Evolutionary conservation across 2,329 filamentous ascomycete genomes (phyloP), one percentile per base, ranked within the genome.

Genomic region (Colletotrichum sp.): DNA sequence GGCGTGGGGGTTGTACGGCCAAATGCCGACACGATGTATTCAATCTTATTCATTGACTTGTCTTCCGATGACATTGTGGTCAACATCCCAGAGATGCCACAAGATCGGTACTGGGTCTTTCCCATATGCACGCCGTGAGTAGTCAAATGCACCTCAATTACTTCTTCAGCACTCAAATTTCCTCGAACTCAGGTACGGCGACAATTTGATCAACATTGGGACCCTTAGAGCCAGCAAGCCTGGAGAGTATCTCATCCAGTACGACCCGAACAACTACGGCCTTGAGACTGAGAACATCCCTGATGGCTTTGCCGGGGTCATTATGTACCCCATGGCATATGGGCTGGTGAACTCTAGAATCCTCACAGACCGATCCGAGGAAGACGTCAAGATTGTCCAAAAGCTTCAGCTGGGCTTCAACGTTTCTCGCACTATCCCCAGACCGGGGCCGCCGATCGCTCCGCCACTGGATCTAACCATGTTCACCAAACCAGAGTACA

Each of bases 121-220:
- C 44, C 44, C 11, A 7, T 49, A n/a, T 49, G 44, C 44, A 49
- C 44, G 11, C 44, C 44, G 44, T 49, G 8, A 49, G 44, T 49
- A 22, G 1, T 13, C 0, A 13, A 2, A 22, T 13, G 2, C 44
- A 7, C 44, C 3, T 49, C 44, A 3, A 49, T 13, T 13, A 1
- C 44, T 49, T 12, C 9, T 8, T 13, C 11, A 3, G 11, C 1
- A 13, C 44, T 49, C 16, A 22, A 0, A 5, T 4, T 22, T 22
- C 5, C 6, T 49, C 11, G 6, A 49, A 22, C 8, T 22, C n/a
- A 49, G 44, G 44, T 22, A 49, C n/a, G 44, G 44, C n/a, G 44
- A 49, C 44, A 49, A 22, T 13, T 2, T 22, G n/a, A 49, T 49
- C 44, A 49, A 49, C 6, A 49, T 49, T 13, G 44, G 44, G 11